Evolutionary conservation across 2,329 filamentous ascomycete genomes (phyloP), one percentile per base, ranked within the genome.

Genomic region (Graphilbum ipis-grandicollis): DNA sequence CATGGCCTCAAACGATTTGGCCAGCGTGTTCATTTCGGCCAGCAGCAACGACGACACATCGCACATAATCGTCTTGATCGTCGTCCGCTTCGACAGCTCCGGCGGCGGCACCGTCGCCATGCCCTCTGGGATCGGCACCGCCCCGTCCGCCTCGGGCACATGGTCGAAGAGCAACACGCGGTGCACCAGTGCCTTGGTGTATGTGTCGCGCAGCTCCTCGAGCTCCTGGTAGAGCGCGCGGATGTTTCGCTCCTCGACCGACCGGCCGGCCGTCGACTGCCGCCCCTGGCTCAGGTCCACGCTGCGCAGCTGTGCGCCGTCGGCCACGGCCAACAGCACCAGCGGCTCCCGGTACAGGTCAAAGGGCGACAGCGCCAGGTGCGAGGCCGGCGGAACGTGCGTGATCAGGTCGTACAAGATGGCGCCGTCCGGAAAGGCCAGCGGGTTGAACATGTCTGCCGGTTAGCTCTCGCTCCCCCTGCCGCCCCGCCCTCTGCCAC

Each of bases 401-500:
- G 81, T 84, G 40, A 80, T 76, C 43, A 94, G 69, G 53, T 93
- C 80, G 65, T 90, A 94, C 48, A 94, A 68, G 42, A 96, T 79
- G 50, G 77, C 75, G 42, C 88, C 88, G 47, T 76, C 71, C 10
- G 84, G 85, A 55, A 90, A 93, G 13, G 80, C 82, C 49, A 90
- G 63, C 30, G 88, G 88, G 40, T 84, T 93, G 58, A 96, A 94
- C 76, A 90, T 86, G 57, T 84, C 85, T 93, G 54, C n/a, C n/a
- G n/a, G n/a, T n/a, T n/a, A n/a, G n/a, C n/a, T n/a, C n/a, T n/a
- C n/a, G n/a, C n/a, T n/a, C n/a, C n/a, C n/a, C n/a, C n/a, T n/a
- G n/a, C n/a, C n/a, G 21, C 5, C 6, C 21, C 21, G 10, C 21
- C 21, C 6, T 23, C 21, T 5, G 19, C 42, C 71, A 55, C 76